A percentile compares a stretch with the other conserved stretches of the same genome.
These are phyloP conservation scores for Ophiostoma sp. DNA, from an alignment of 2,329 filamentous ascomycete species.

Conservation along the genomic window DNA sequence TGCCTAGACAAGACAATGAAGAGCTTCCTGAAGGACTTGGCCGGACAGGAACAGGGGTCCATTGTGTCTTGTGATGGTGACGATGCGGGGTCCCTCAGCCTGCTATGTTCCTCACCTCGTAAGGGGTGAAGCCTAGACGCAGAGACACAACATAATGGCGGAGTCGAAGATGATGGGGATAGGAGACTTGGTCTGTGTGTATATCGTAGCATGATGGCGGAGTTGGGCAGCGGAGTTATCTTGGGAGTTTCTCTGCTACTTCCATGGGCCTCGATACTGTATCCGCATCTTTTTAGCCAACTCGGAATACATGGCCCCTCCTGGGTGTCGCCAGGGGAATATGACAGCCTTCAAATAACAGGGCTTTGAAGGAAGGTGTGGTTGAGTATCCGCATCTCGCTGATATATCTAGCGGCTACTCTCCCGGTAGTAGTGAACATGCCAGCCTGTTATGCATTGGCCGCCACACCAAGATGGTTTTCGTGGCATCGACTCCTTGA, in stretches of 20 bases:
- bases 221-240: slow-evolving; percentile 23
- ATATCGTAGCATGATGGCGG: slow-evolving; percentile 23
- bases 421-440: slow-evolving; percentile 31
- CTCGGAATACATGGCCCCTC: background rate
- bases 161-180: background rate
- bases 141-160: too few species aligned
- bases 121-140: background rate
- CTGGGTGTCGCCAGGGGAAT: background rate
- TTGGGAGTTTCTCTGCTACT: background rate
- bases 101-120: background rate
- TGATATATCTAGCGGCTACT: slow-evolving; percentile 23
- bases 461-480: background rate
- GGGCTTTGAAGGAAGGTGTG: background rate
- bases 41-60: slow-evolving; percentile 17
- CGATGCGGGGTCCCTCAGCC: slow-evolving; percentile 20
- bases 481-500: slow-evolving; percentile 20
- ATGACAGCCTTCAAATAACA: background rate
- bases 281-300: background rate
- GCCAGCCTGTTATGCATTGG: slow-evolving; percentile 29
- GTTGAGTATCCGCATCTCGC: background rate
- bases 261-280: slow-evolving; percentile 23
- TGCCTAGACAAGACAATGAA: slow-evolving; percentile 16
- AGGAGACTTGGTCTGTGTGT: slow-evolving; percentile 1
- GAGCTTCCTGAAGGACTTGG: background rate
- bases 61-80: slow-evolving; percentile 22